Percentiles rank a stretch among this genome's conserved stretches.
Evolutionary conservation across 768 basidiomycete genomes (phyloP).

Genomic region (Suillus variegatus): DNA sequence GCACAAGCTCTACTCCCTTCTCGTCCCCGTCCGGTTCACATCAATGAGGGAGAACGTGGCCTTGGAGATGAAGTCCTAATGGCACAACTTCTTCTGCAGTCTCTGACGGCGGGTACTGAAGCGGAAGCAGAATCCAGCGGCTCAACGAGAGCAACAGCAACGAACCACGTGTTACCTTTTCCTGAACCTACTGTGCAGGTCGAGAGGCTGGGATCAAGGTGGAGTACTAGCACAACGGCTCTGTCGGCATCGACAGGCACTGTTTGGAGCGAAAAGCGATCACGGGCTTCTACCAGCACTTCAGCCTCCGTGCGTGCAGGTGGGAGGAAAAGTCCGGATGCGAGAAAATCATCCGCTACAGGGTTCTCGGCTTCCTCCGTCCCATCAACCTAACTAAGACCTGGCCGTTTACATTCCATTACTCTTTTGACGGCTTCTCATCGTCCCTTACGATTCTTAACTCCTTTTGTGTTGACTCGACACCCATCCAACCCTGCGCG

Average conservation of each 20-base stretch:
- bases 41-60: slow-evolving; percentile 9
- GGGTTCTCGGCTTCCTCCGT: not conserved
- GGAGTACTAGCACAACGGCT: slow-evolving; percentile 34
- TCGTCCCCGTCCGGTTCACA: slow-evolving; percentile 15
- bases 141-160: slow-evolving; percentile 1
- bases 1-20: slow-evolving; percentile 26
- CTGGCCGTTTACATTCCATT: not conserved
- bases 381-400: not conserved
- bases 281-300: not conserved
- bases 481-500: not conserved
- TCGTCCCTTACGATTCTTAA: not conserved
- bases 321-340: not conserved
- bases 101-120: slow-evolving; percentile 18
- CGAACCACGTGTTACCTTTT: slow-evolving; percentile 12
- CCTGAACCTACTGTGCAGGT: slow-evolving; percentile 21
- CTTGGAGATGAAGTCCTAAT: slow-evolving; percentile 31
- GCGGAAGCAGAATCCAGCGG: slow-evolving; percentile 7
- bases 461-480: slow-evolving; percentile 1
- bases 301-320: not conserved
- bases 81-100: slow-evolving; percentile 32
- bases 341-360: not conserved
- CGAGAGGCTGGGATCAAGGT: slow-evolving; percentile 24
- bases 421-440: not conserved
- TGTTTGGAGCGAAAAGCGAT: not conserved
- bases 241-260: slow-evolving; percentile 18